These are phyloP conservation scores for Dryadomyces quercus-mongolicae DNA, from an alignment of 2,329 filamentous ascomycete species.

Conservation along the genomic window DNA sequence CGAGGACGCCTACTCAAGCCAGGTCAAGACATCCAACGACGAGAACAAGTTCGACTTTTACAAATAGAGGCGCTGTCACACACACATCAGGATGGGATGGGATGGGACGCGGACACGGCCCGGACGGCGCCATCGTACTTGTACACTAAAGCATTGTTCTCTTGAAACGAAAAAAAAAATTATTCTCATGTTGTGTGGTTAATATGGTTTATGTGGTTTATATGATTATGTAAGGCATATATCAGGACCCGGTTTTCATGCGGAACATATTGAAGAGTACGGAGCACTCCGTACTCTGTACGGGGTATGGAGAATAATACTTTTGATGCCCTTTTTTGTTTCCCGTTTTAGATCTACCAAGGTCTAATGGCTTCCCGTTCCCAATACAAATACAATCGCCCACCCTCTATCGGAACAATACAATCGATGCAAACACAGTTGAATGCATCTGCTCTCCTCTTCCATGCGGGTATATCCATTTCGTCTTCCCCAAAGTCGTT, in stretches of 20 bases:
- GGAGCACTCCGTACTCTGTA: too few species aligned
- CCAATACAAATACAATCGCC: background rate
- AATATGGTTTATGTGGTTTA: background rate
- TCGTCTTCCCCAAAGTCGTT: background rate
- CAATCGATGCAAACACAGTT: background rate
- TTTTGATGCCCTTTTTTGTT: background rate
- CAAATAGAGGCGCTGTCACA: conserved; percentile 39
- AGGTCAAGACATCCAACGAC: conserved; percentile 69
- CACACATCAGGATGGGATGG: background rate
- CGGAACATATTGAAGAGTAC: too few species aligned
- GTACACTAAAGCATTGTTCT: background rate
- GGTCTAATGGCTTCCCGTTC: background rate
- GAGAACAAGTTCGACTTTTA: conserved; percentile 85
- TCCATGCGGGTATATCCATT: conserved; percentile 1
- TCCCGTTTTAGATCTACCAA: background rate
- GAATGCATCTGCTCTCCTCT: background rate
- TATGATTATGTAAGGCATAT: background rate
- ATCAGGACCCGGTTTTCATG: too few species aligned
- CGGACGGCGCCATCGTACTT: background rate
- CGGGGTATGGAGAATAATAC: too few species aligned
- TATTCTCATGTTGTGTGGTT: background rate
- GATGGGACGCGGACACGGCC: background rate
- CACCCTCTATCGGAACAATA: background rate
- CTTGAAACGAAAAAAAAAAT: background rate
- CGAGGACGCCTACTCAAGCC: conserved; percentile 92